Base-by-base conservation (phyloP, 805 yeast species). In the Zygotorulaspora florentina region DNA sequence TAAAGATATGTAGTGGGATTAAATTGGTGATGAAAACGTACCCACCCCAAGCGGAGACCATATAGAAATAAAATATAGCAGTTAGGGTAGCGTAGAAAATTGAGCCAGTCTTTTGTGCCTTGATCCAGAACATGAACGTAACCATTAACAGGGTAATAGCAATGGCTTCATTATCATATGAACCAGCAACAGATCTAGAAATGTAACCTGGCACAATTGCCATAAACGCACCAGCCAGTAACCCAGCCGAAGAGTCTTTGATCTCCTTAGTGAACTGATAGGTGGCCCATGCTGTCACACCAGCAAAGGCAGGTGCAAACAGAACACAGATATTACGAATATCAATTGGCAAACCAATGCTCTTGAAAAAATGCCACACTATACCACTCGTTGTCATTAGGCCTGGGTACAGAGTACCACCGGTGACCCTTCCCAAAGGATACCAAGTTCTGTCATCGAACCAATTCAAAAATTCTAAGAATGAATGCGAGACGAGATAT, bases 41-140 rank as follows among this genome's bases (percentile, higher is more conserved):
- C 23, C 99, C 99, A 74, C 99, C 99, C 97, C 99, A 90, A 10
- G 99, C 99, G 39, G 95, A 83, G 42, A 93, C 99, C 99, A 93
- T 93, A 75, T 93, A 93, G 69, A 95, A 93, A 72, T 95, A 93
- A 58, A 82, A 85, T 28, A 88, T 64, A 1, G 99, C 95, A 25
- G 97, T 81, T 56, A 85, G 70, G 2, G 91, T 74, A 9, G 88
- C 93, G 74, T 82, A 87, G 54, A 87, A 76, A 13, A 90, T 81
- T 1, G 96, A 87, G 38, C 99, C 99, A 33, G 85, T 73, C 67
- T 91, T 91, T 67, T 87, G 78, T 10, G 96, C 84, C 70, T 89
- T 90, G 68, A 93, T 85, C 99, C 99, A 93, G 49, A 88, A 76
- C 74, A 81, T 90, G 67, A 95, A 93, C 5, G 99, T 87, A 29